Base-by-base conservation (phyloP, 306 rosid genomes). In the Pterocarpus santalinus region DNA sequence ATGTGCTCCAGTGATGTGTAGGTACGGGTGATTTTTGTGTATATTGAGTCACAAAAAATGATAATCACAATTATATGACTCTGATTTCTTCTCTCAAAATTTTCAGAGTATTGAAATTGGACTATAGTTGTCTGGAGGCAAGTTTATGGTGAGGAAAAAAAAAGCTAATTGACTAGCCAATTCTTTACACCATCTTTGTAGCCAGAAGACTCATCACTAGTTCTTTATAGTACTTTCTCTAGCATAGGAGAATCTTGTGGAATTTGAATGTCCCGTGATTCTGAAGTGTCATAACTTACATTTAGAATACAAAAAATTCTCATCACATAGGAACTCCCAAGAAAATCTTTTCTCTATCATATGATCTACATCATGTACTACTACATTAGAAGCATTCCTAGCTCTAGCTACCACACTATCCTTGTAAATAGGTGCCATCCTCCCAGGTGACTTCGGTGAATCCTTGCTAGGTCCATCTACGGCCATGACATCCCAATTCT, bases 291-390 rank as follows among this genome's bases (percentile, higher is more conserved):
- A 93, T 33, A 95, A 62, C 64, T 86, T 93, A 69, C 93, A 97
- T 88, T 86, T 91, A 38, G 97, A 90, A 82, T 93, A 79, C 69
- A 89, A 81, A 68, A 95, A 79, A 88, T 95, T 95, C 87, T 90
- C 95, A 75, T 91, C 91, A 80, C 99, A 90, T 16, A 95, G 90
- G 70, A 95, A 90, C 85, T 95, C 99, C 97, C 93, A 89, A 56
- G 97, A 95, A 86, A 90, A 95, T 98, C 99, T 91, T 87, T 89
- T 93, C 85, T 95, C 98, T 30, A 95, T 82, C 82, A 66, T 89
- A 43, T 98, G 90, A 84, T 95, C 85, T 16, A 86, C 89, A 68
- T 95, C 93, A 77, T 95, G 97, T 64, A 95, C 92, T 35, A 88
- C 82, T 38, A 93, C 96, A 56, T 90, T 84, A 0, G 96, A 91